Conservation (phyloP, 768 basidiomycete species). For the Termitomyces titanicus region DNA sequence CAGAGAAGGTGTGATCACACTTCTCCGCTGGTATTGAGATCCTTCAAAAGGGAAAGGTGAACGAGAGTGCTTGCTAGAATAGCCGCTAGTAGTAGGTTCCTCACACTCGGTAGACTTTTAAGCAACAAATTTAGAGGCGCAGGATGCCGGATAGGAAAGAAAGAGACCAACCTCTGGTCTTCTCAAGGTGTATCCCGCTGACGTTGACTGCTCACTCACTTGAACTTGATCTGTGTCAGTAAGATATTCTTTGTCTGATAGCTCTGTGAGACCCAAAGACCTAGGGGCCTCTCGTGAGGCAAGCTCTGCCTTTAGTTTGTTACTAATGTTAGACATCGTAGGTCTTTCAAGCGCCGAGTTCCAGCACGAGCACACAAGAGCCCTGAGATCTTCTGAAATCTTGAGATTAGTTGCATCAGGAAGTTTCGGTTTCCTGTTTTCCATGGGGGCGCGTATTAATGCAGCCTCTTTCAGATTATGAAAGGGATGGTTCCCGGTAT, state of each 20-base stretch:
- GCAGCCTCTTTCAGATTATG: background rate
- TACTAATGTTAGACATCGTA: background rate
- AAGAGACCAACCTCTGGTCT: background rate
- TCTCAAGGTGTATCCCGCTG: background rate
- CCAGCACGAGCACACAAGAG: slow-evolving; percentile 4
- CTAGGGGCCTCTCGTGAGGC: background rate
- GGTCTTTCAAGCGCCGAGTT: slow-evolving; percentile 1
- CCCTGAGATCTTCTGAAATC: background rate
- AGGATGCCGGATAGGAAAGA: background rate
- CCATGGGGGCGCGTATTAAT: slow-evolving; percentile 1
- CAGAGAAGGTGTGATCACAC: background rate
- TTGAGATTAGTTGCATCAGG: background rate
- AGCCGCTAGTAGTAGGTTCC: background rate
- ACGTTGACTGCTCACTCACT: background rate
- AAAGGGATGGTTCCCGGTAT: slow-evolving; percentile 12
- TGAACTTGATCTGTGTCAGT: background rate
- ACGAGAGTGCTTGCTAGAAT: background rate
- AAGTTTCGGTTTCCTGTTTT: background rate
- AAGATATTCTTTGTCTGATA: too few relatives aligned
- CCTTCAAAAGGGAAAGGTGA: background rate
- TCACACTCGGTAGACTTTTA: background rate
- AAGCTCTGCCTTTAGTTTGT: background rate
- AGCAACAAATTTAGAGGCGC: background rate
- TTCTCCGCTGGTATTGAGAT: background rate
- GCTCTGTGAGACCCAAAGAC: background rate